A percentile compares a stretch with the other conserved stretches of the same genome.
phyloP scores from a whole-genome alignment of 2,329 filamentous ascomycete genomes.

The Sclerotinia trifoliorum region DNA sequence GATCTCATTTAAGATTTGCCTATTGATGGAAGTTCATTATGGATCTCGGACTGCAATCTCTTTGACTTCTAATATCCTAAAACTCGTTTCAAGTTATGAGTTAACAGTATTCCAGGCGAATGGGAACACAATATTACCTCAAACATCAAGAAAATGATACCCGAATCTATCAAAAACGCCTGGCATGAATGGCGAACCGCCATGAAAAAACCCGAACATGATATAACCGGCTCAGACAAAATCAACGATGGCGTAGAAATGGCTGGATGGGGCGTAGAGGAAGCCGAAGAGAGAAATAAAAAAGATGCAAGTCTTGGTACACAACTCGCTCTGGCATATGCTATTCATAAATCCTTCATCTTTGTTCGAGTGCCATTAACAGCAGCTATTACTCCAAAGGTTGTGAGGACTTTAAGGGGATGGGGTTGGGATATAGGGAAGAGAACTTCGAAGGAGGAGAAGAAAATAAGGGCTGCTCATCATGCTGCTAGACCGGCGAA shows the following conservation, averaged over 20 bases:
- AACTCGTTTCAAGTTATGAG: not conserved
- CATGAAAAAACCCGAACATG: conserved; percentile 48
- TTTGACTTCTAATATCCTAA: not conserved
- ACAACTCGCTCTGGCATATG: conserved; percentile 89
- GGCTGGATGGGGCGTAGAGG: conserved; percentile 60
- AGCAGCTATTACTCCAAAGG: conserved; percentile 84
- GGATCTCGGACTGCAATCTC: not conserved
- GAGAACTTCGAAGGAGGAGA: conserved; percentile 48
- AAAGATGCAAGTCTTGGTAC: conserved; percentile 77
- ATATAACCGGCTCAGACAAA: conserved; percentile 46
- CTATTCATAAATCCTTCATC: conserved; percentile 97
- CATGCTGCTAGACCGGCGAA: conserved; percentile 27
- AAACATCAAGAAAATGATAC: conserved; percentile 57
- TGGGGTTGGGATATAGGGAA: conserved; percentile 98
- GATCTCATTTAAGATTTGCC: not conserved
- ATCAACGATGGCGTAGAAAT: conserved; percentile 50
- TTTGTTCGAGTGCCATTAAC: conserved; percentile 93
- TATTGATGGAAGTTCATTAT: conserved; percentile 4
- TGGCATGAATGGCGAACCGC: conserved; percentile 52
- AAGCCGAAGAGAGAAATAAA: conserved; percentile 60
- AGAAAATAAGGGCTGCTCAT: conserved; percentile 34
- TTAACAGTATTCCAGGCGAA: conserved; percentile 45
- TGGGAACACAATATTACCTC: conserved; percentile 68
- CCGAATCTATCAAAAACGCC: conserved; percentile 55
- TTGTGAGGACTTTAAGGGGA: conserved; percentile 81